Percentiles rank a stretch among this genome's conserved stretches.
Conservation (phyloP, 2,329 filamentous ascomycete species). For the Didymella sp. region DNA sequence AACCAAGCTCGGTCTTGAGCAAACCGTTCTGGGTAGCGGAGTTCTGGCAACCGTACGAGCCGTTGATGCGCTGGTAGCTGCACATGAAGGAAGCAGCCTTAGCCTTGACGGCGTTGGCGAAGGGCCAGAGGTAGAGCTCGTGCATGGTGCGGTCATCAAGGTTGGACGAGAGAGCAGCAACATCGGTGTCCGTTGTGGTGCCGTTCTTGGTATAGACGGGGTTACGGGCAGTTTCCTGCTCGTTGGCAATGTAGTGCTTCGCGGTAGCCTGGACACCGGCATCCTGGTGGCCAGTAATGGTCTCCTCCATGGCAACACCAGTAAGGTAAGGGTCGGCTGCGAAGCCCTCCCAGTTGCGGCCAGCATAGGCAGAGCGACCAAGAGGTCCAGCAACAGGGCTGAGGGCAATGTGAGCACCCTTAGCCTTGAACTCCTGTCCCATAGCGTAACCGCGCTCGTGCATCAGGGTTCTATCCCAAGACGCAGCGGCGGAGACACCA, state of each 20-base stretch:
- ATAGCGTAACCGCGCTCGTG: constrained; percentile 49
- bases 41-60: constrained; percentile 48
- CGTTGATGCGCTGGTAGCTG: constrained; percentile 51
- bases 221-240: constrained; percentile 62
- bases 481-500: constrained; percentile 46
- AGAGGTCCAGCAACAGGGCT: constrained; percentile 60
- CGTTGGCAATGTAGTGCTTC: constrained; percentile 67
- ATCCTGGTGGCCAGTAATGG: constrained; percentile 51
- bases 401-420: constrained; percentile 53
- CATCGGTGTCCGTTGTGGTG: constrained; percentile 48
- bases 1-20: constrained; percentile 61
- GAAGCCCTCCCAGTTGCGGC: constrained; percentile 57
- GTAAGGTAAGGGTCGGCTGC: constrained; percentile 54
- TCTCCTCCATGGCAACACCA: constrained; percentile 51
- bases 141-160: constrained; percentile 70
- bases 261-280: constrained; percentile 53
- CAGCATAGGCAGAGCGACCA: constrained; percentile 51
- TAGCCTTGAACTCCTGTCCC: constrained; percentile 45
- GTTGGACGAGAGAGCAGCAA: constrained; percentile 66
- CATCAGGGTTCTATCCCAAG: constrained; percentile 51
- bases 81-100: constrained; percentile 69
- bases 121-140: constrained; percentile 72
- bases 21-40: constrained; percentile 57
- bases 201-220: constrained; percentile 64
- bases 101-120: constrained; percentile 66